Percentiles rank a stretch among this genome's conserved stretches.
Conservation (phyloP, 1,284 basidiomycete genomes). For the Chiua sp. region DNA sequence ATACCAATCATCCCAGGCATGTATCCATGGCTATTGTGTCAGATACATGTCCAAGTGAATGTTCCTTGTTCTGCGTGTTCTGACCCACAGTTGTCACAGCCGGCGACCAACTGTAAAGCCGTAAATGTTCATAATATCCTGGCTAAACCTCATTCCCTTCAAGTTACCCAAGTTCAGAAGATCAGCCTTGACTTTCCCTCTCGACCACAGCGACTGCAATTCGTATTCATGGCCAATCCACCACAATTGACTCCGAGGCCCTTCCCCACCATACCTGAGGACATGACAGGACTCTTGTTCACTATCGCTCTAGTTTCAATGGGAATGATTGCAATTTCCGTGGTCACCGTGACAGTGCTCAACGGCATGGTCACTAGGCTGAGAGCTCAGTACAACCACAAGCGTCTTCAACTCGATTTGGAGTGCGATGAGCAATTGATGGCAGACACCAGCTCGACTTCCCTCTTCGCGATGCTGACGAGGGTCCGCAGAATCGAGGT, state of each 20-base stretch:
- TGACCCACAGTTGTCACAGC: too few species aligned
- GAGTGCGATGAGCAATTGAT: slow-evolving; percentile 72
- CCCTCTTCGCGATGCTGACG: slow-evolving; percentile 69
- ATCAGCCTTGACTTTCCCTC: neutral
- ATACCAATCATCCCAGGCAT: too few species aligned
- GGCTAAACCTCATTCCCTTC: too few species aligned
- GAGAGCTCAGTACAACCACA: slow-evolving; percentile 82
- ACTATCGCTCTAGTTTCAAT: slow-evolving; percentile 49
- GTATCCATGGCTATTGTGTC: too few species aligned
- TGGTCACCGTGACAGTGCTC: slow-evolving; percentile 59
- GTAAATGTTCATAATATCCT: neutral
- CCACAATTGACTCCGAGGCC: neutral
- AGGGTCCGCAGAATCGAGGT: slow-evolving; percentile 83
- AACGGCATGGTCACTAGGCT: slow-evolving; percentile 73
- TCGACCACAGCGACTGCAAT: neutral
- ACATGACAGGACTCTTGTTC: slow-evolving; percentile 20
- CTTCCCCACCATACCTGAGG: neutral
- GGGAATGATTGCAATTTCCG: slow-evolving; percentile 52
- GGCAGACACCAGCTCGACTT: slow-evolving; percentile 66
- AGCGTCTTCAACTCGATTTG: slow-evolving; percentile 81
- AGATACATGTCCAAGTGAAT: too few species aligned
- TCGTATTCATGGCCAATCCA: neutral
- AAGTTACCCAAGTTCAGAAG: neutral
- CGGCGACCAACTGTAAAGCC: neutral
- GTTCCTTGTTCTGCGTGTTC: neutral